These are phyloP conservation scores for Carex pumila DNA, from an alignment of 176 grass and related monocot species.

Conservation along the genomic window DNA sequence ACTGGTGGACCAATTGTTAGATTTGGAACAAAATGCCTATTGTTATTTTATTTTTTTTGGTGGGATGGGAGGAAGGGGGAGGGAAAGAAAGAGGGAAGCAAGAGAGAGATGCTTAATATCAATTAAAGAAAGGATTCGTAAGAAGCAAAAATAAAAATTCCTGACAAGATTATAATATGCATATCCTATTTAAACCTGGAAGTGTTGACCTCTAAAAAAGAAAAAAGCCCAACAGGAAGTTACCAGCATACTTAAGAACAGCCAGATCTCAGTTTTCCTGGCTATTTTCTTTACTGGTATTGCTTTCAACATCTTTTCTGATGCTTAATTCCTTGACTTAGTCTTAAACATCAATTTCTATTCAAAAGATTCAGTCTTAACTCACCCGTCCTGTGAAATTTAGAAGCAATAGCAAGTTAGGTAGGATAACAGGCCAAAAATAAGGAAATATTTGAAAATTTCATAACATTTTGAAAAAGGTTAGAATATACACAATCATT, in stretches of 20 bases:
- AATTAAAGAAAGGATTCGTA: no score
- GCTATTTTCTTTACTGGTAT: background rate
- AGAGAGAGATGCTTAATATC: background rate
- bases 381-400: slow-evolving; percentile 18
- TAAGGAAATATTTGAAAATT: background rate
- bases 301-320: background rate
- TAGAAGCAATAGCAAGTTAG: slow-evolving; percentile 2
- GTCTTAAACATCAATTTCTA: background rate
- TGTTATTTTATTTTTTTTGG: background rate
- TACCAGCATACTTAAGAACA: background rate
- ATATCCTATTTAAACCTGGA: background rate
- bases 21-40: slow-evolving; percentile 94
- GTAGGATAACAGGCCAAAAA: background rate
- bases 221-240: background rate
- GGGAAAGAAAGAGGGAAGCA: no score
- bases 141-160: no score
- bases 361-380: background rate
- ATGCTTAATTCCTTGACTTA: background rate
- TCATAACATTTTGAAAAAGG: background rate
- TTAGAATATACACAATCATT: background rate
- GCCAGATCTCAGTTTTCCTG: background rate
- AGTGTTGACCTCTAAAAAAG: no score
- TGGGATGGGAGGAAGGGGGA: background rate
- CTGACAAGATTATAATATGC: background rate
- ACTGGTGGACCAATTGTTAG: slow-evolving; percentile 86